These are phyloP conservation scores for Phytophthora multivora DNA, from an alignment of 352 stramenopile genomes.

Conservation along the genomic window DNA sequence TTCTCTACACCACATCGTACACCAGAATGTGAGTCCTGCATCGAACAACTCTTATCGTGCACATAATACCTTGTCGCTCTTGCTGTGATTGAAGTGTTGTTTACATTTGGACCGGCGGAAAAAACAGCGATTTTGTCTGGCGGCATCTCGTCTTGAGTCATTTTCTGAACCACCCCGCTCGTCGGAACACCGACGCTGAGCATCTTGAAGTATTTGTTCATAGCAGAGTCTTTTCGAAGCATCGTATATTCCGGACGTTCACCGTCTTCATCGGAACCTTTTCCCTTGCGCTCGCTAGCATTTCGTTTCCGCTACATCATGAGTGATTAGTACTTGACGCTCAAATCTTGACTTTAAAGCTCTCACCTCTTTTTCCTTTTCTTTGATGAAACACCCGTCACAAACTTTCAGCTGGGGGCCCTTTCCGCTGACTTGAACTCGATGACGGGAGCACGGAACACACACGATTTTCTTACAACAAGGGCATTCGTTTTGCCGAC, in stretches of 20 bases:
- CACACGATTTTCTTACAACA: constrained; percentile 60
- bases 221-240: constrained; percentile 56
- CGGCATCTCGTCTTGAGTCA: constrained; percentile 76
- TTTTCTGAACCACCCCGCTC: constrained; percentile 77
- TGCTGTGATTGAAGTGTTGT: background rate
- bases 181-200: constrained; percentile 73
- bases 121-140: constrained; percentile 68
- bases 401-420: constrained; percentile 59
- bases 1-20: background rate
- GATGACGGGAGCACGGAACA: constrained; percentile 63
- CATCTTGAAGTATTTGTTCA: constrained; percentile 91
- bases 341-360: background rate
- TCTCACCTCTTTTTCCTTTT: constrained; percentile 65
- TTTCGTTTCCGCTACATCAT: constrained; percentile 44
- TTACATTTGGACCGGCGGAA: constrained; percentile 48
- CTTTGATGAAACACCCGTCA: constrained; percentile 77
- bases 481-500: constrained; percentile 58
- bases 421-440: constrained; percentile 46
- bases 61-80: constrained; percentile 9
- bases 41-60: background rate
- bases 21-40: too few relatives aligned
- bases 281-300: constrained; percentile 19
- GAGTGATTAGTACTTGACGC: constrained; percentile 8
- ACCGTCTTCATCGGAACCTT: constrained; percentile 1
- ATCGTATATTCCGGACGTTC: constrained; percentile 63